These are phyloP conservation scores for Nicotiana obtusifolia DNA, from an alignment of 257 asterid species.

Conservation along the genomic window DNA sequence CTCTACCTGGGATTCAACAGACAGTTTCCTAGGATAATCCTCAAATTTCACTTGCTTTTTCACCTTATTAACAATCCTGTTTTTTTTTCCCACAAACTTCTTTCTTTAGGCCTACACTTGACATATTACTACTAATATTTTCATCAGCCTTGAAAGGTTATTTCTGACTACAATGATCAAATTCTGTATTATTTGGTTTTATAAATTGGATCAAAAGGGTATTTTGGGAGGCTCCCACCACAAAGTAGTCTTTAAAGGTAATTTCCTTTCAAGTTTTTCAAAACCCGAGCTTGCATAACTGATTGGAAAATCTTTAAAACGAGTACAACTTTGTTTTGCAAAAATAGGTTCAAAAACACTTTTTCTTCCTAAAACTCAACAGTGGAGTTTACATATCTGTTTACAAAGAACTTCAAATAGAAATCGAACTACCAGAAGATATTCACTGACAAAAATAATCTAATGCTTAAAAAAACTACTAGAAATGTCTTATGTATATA, in stretches of 20 bases:
- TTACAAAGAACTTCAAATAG: no score
- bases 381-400: no score
- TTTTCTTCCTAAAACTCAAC: no score
- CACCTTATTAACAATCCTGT: conserved; percentile 17
- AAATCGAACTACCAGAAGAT: no score
- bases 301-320: no score
- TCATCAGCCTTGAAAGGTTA: neutral
- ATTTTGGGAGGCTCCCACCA: conserved; percentile 40
- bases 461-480: no score
- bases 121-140: neutral
- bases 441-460: no score
- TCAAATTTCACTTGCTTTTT: conserved; percentile 20
- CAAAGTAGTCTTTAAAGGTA: conserved; percentile 20
- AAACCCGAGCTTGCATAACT: no score
- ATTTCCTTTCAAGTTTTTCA: no score
- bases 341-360: no score
- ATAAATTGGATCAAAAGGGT: conserved; percentile 35
- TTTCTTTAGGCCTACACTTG: neutral
- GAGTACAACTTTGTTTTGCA: no score
- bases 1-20: conserved; percentile 15
- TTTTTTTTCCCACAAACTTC: neutral
- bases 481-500: no score
- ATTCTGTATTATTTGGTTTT: neutral
- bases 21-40: conserved; percentile 9
- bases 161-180: neutral